Base-by-base conservation (phyloP, 768 basidiomycete species). In the Nidularia pulvinata region DNA sequence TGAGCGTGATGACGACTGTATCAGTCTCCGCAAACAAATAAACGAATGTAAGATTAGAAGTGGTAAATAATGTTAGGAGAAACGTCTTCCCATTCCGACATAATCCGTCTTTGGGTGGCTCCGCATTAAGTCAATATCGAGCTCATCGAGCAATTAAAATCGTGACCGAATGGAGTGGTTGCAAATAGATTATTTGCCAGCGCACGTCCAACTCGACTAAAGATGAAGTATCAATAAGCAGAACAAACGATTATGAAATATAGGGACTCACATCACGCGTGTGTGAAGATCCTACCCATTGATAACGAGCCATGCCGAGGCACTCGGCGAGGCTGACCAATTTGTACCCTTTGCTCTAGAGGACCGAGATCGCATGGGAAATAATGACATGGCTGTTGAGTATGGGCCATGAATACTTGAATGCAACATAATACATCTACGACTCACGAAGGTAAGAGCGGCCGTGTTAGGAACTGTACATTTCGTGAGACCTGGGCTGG, bases 281-380 rank as follows among this genome's bases (percentile, higher is more conserved):
- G 10, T 53, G 50, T 0, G 76, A 71, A 14, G 64, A 55, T 5
- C 56, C 65, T 13, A 73, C 66, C 19, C 59, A 63, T 49, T 70
- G 68, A 52, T 79, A 79, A 0, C 76, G 64, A 14, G 64, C 56
- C 51, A 58, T 57, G 2, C 73, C 77, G 9, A 75, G 65, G 51
- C 77, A 80, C 35, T 78, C 74, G 0, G 77, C 70, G 5, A 79
- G 53, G 4, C 71, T 74, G 13, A 78, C 79, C 11, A 80, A 62
- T 14, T 55, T 62, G 64, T 79, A 79, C 2, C 76, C 77, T 1
- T 74, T 74, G 0, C 46, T 55, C 54, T 76, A 59, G 35, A 80
- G 67, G 32, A 56, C 57, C 30, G 59, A 50, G 49, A 79, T 75
- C 7, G 69, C 76, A 54, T 73, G 70, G 0, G 76, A 75, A 44